Percentiles rank a stretch among this genome's conserved stretches.
Evolutionary conservation across 2,329 filamentous ascomycete genomes (phyloP).

Genomic region (Aaosphaeria arxii): DNA sequence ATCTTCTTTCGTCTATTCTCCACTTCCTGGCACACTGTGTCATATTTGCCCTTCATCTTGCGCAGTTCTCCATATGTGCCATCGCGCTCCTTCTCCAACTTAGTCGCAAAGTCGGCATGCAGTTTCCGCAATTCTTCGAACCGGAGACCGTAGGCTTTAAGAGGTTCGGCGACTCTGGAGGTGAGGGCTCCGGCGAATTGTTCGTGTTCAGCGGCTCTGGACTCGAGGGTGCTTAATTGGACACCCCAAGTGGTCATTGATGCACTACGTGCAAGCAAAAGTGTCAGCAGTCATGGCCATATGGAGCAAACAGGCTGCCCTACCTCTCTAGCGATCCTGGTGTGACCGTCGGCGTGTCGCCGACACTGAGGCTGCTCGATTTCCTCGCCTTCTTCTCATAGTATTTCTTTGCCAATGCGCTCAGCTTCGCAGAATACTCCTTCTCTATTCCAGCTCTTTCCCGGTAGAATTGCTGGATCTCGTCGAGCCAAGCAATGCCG

Average conservation of each 20-base stretch:
- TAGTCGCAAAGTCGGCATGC: slow-evolving; percentile 83
- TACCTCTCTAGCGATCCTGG: slow-evolving; percentile 91
- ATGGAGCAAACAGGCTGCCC: slow-evolving; percentile 1
- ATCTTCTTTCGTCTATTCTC: slow-evolving; percentile 93
- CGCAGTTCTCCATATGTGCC: slow-evolving; percentile 77
- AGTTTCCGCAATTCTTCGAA: slow-evolving; percentile 93
- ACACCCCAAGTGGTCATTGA: slow-evolving; percentile 97
- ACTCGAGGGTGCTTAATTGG: slow-evolving; percentile 86
- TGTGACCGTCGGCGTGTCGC: slow-evolving; percentile 88
- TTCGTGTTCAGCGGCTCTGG: slow-evolving; percentile 84
- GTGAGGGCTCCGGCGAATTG: slow-evolving; percentile 76
- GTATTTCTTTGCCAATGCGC: slow-evolving; percentile 87
- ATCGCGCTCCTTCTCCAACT: slow-evolving; percentile 87
- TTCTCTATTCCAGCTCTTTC: slow-evolving; percentile 93
- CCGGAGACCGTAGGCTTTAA: slow-evolving; percentile 69
- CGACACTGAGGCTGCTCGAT: slow-evolving; percentile 82
- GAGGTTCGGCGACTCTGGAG: slow-evolving; percentile 77
- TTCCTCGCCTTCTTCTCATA: slow-evolving; percentile 96
- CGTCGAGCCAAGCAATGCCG: slow-evolving; percentile 92
- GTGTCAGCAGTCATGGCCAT: too few species aligned
- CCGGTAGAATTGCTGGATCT: slow-evolving; percentile 95
- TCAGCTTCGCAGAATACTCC: slow-evolving; percentile 89
- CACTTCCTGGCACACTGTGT: slow-evolving; percentile 88
- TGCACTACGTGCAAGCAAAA: slow-evolving; percentile 54
- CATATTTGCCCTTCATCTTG: slow-evolving; percentile 92